Evolutionary conservation across 2,329 filamentous ascomycete species (phyloP), one percentile per base, ranked within the genome.

Genomic region (Drechslera avenae): DNA sequence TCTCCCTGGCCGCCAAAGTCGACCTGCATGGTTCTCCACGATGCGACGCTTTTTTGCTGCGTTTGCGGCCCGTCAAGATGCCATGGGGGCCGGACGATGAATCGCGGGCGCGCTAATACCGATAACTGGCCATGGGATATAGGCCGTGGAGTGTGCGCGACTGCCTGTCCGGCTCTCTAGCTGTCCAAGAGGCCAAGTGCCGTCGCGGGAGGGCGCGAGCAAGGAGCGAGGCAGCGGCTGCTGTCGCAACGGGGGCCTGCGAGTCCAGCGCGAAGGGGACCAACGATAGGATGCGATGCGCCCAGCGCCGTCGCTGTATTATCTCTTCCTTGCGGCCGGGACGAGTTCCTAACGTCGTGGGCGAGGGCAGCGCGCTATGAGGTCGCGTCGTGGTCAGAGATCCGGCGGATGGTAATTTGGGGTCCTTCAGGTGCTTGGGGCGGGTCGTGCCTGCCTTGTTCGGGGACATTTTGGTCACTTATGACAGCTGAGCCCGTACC

Each of bases 21-120:
- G 60, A 73, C 69, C 57, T 73, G 71, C 71, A 73, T 73, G 65
- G 57, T 69, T 64, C 46, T 59, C 54, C 54, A 39, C 50, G 56
- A 56, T 46, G 54, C 44, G 56, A 60, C 57, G 58, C 56, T 61
- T 56, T 62, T 28, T 48, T 52, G 55, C 58, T 54, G 47, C 52
- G 52, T 36, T 37, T 55, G 52, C 37, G 57, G 58, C 57, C 55
- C 41, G 60, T 72, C 67, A 68, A 63, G 63, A 56, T 56, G 63
- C 68, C 69, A 72, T 67, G 56, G 57, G 63, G 55, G 50, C 51
- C 52, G 45, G 42, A 46, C 41, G 50, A 49, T 58, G 52, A 56
- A 52, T 62, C 53, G 56, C 59, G 59, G 34, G 35, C 50, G 54
- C 58, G 57, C 59, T 63, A 62, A 50, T 51, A 32, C 46, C 58